Percentiles rank a stretch among this genome's conserved stretches.
phyloP scores from a whole-genome alignment of 768 basidiomycete genomes.

The Pulveroboletus sp. region DNA sequence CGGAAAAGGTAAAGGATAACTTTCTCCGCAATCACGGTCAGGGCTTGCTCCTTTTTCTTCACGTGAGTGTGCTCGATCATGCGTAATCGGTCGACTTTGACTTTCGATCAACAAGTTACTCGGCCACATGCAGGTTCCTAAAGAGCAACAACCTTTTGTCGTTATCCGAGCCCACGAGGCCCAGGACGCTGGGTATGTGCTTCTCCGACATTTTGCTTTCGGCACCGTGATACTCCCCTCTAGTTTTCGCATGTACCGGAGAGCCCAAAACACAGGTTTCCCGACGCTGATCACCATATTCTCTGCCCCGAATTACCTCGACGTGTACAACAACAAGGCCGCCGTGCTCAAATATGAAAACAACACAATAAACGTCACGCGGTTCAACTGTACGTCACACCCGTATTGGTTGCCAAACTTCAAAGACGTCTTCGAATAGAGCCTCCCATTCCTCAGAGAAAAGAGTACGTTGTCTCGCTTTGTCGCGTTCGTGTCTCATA shows the following conservation, averaged over 20 bases:
- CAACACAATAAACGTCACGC: slow-evolving; percentile 93
- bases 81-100: not conserved
- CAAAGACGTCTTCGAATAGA: slow-evolving; percentile 98
- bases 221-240: not conserved
- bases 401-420: slow-evolving; percentile 97
- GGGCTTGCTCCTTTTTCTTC: slow-evolving; percentile 75
- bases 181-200: slow-evolving; percentile 84
- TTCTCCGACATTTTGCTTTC: not conserved
- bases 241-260: slow-evolving; percentile 90
- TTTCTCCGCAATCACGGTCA: slow-evolving; percentile 72
- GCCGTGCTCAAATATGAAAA: slow-evolving; percentile 97
- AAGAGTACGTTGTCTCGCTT: slow-evolving; percentile 63
- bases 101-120: slow-evolving; percentile 46
- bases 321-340: slow-evolving; percentile 94
- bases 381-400: slow-evolving; percentile 76
- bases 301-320: slow-evolving; percentile 94
- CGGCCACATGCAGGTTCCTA: slow-evolving; percentile 89
- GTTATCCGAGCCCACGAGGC: slow-evolving; percentile 95
- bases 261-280: slow-evolving; percentile 89
- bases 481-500: not conserved
- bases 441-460: slow-evolving; percentile 92
- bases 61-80: slow-evolving; percentile 40
- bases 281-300: slow-evolving; percentile 98
- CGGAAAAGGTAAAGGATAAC: slow-evolving; percentile 58
- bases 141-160: slow-evolving; percentile 89